These are phyloP conservation scores for Lolium perenne DNA, from an alignment of 176 grass and related monocot species.

Conservation along the genomic window DNA sequence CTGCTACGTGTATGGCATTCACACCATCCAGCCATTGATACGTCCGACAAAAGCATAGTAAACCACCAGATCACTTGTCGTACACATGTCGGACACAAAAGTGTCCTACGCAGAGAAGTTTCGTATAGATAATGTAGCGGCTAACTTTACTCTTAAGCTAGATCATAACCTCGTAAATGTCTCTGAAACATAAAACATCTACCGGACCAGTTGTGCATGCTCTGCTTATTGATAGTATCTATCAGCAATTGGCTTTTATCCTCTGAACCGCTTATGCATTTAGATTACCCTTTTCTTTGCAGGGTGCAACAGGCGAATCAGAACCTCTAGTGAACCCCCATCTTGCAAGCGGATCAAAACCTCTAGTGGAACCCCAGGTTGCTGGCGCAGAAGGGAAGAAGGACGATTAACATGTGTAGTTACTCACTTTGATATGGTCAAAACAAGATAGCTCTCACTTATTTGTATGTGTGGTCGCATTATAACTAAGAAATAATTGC, in stretches of 20 bases:
- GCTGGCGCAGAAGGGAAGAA: conserved; percentile 49
- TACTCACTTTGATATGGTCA: neutral
- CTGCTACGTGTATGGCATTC: no score
- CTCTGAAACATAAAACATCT: no score
- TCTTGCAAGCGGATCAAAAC: conserved; percentile 39
- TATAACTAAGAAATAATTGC: conserved; percentile 37
- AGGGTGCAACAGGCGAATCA: conserved; percentile 56
- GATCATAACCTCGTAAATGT: no score
- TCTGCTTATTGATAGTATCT: no score
- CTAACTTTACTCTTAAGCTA: no score
- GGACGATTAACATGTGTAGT: conserved; percentile 35
- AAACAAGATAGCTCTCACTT: neutral
- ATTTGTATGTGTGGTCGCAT: neutral
- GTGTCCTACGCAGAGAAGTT: no score
- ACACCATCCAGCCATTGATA: no score
- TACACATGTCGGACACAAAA: no score
- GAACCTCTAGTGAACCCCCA: conserved; percentile 49
- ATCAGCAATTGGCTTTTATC: neutral
- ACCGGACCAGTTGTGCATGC: no score
- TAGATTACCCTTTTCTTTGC: neutral
- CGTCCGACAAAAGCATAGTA: no score
- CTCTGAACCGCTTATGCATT: neutral
- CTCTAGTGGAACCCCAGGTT: conserved; percentile 34
- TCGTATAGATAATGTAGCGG: no score
- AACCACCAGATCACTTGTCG: no score